A percentile compares a stretch with the other conserved stretches of the same genome.
These are phyloP conservation scores for Myochromella boudieri DNA, from an alignment of 768 basidiomycete genomes.

Conservation along the genomic window DNA sequence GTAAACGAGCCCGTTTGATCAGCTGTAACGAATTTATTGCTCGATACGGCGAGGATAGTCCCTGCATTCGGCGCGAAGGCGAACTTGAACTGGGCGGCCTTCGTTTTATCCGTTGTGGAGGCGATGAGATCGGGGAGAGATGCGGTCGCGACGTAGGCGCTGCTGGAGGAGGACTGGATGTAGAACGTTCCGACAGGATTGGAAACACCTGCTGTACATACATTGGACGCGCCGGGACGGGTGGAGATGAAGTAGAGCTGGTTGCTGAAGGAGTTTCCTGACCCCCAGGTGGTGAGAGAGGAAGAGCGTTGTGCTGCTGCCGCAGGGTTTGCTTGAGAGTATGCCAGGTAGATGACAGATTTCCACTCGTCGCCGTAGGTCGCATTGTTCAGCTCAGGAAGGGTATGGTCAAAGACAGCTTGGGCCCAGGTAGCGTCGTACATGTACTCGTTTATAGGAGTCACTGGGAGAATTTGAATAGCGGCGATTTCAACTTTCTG, in stretches of 20 bases:
- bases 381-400: constrained; percentile 24
- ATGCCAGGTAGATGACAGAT: constrained; percentile 32
- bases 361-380: constrained; percentile 33
- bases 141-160: constrained; percentile 22
- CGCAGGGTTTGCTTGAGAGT: constrained; percentile 26
- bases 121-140: constrained; percentile 25
- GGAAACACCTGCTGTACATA: constrained; percentile 24
- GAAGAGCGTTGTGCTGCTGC: constrained; percentile 27
- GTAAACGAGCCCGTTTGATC: constrained; percentile 28
- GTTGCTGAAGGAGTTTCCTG: constrained; percentile 31
- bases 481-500: constrained; percentile 32
- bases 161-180: constrained; percentile 23
- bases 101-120: constrained; percentile 17
- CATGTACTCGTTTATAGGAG: constrained; percentile 32
- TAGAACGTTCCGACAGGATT: constrained; percentile 31
- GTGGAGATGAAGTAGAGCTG: constrained; percentile 33
- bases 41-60: constrained; percentile 24
- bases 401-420: constrained; percentile 26
- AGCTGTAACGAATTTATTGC: constrained; percentile 28
- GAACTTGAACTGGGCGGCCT: constrained; percentile 24
- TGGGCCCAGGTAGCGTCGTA: constrained; percentile 32
- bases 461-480: constrained; percentile 36
- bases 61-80: constrained; percentile 30
- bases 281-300: constrained; percentile 30
- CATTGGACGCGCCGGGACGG: constrained; percentile 25